Percentiles rank a stretch among this genome's conserved stretches.
These are phyloP conservation scores for Zygoascus sp. DNA, from an alignment of 1,139 yeast species.

Conservation along the genomic window DNA sequence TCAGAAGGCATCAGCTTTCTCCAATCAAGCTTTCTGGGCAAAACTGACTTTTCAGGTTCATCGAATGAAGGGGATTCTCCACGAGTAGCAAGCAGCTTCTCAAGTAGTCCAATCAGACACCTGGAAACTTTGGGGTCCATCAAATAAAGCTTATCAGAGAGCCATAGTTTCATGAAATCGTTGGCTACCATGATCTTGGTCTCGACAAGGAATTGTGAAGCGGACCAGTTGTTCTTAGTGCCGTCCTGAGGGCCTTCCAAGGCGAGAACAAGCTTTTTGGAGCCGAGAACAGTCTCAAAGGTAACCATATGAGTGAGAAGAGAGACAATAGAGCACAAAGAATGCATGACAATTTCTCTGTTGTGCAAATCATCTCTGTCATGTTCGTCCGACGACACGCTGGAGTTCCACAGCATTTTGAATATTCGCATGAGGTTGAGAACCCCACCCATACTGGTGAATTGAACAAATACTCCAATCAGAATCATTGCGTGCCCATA, in stretches of 20 bases:
- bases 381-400: conserved; percentile 23
- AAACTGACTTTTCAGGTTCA: conserved; percentile 14
- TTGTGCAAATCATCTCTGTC: conserved; percentile 5
- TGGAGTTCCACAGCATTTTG: conserved; percentile 24
- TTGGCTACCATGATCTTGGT: conserved; percentile 28
- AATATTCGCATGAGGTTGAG: conserved; percentile 26
- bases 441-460: conserved; percentile 33
- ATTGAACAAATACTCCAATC: conserved; percentile 30
- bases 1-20: conserved; percentile 49
- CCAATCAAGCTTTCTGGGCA: conserved; percentile 33
- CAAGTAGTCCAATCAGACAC: conserved; percentile 24
- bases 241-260: conserved; percentile 18
- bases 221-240: conserved; percentile 29
- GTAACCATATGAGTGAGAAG: conserved; percentile 21
- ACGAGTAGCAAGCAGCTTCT: conserved; percentile 21
- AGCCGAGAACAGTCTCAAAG: conserved; percentile 24
- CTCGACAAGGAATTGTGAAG: conserved; percentile 33
- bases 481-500: conserved; percentile 19
- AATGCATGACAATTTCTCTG: neutral
- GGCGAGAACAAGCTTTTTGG: conserved; percentile 9
- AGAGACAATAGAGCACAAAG: neutral
- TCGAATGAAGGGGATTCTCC: conserved; percentile 21
- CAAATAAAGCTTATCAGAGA: conserved; percentile 23
- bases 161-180: conserved; percentile 28
- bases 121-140: conserved; percentile 24